Conservation (phyloP, 495 filamentous ascomycete genomes). For the Usnea hakonensis region DNA sequence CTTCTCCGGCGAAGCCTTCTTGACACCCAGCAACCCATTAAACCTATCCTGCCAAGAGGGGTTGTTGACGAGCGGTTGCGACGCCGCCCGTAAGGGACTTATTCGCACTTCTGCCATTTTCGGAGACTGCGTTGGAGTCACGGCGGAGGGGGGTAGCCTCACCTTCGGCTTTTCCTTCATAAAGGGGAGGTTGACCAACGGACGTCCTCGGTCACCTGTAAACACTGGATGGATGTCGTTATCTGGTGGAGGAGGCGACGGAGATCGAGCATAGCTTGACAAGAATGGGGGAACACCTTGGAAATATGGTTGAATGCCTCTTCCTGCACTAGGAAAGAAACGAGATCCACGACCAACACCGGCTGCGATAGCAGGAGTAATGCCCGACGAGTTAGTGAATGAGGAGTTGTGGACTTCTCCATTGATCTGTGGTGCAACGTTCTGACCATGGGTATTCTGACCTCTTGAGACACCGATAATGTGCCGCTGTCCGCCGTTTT, state of each 20-base stretch:
- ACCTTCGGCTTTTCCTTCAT: conserved; percentile 55
- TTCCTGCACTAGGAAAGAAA: conserved; percentile 57
- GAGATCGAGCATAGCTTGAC: conserved; percentile 30
- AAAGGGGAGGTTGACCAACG: conserved; percentile 60
- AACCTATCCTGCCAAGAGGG: conserved; percentile 67
- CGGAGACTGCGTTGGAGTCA: conserved; percentile 22
- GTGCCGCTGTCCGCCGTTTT: conserved; percentile 36
- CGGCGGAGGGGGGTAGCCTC: conserved; percentile 52
- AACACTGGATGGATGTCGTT: conserved; percentile 58
- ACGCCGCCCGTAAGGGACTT: conserved; percentile 20
- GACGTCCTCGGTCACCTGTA: conserved; percentile 53
- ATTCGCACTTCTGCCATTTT: conserved; percentile 13
- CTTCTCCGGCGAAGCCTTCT: conserved; percentile 44
- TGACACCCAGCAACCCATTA: conserved; percentile 60
- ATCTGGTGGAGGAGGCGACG: conserved; percentile 69
- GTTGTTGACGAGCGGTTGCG: conserved; percentile 30
- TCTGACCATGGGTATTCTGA: conserved; percentile 27
- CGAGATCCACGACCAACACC: conserved; percentile 49
- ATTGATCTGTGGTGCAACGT: conserved; percentile 27
- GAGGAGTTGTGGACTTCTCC: conserved; percentile 16
- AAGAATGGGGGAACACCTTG: conserved; percentile 17
- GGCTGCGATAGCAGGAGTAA: conserved; percentile 16
- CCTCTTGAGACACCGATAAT: conserved; percentile 33
- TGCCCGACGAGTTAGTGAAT: conserved; percentile 11
- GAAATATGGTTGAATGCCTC: conserved; percentile 17